Evolutionary conservation across 306 rosid species (phyloP), one percentile per base, ranked within the genome.

Genomic region (Leucaena leucocephala): DNA sequence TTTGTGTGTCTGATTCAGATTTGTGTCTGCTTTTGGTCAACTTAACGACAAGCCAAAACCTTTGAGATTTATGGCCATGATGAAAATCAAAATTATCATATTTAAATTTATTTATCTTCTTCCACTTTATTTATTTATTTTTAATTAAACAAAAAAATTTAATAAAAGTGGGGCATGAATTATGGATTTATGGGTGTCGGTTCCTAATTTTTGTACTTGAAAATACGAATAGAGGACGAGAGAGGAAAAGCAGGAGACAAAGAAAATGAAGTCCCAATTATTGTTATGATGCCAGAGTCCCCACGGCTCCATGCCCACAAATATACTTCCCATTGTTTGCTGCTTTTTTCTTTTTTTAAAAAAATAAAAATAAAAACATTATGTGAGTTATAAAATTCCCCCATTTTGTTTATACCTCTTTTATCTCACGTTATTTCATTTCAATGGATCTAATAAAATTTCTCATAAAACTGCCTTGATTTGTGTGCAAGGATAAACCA

Each of bases 141-240:
- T 27, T 75, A 35, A 22, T 13, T 55, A 55, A 55, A 55, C 0
- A 55, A n/a, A 0, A 7, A 22, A 57, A 57, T 5, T 58, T 8
- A 21, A 59, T 3, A 27, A 21, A 33, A 10, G 36, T 11, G 12
- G 17, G 2, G 3, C 45, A 21, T 50, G n/a, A 76, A 75, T 79
- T 80, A 71, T 27, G 27, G 27, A 27, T 27, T 27, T 27, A 27
- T 79, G 67, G 55, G 78, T 76, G 87, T 84, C 84, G 84, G 84
- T 80, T 76, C 76, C 84, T 75, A 83, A 76, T 80, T 45, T 45
- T 8, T 33, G 82, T 76, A 76, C 82, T 80, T 80, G 72, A 62
- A 22, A 22, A 69, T 79, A 79, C 59, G 66, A 75, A 75, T 38
- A 68, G 84, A 79, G 71, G 34, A 8, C 22, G 64, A 58, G 10